Evolutionary conservation across 2,329 filamentous ascomycete species (phyloP).

Genomic region (Phoma sp.): DNA sequence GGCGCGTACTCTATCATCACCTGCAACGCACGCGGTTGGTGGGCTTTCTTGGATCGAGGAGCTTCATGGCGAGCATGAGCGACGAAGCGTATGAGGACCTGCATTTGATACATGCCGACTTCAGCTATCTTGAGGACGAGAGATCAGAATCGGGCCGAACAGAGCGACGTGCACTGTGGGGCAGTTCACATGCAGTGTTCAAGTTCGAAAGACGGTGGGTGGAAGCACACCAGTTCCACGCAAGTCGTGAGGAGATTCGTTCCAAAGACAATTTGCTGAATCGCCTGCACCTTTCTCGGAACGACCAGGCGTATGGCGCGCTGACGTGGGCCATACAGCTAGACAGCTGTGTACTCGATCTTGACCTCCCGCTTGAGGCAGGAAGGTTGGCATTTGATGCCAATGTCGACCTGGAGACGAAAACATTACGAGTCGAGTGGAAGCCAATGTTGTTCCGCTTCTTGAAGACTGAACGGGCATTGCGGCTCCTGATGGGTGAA

Average conservation of each 20-base stretch:
- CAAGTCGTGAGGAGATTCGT: background rate
- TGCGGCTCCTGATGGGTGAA: conserved; percentile 31
- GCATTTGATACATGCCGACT: conserved; percentile 25
- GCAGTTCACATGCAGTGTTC: conserved; percentile 28
- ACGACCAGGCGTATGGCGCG: conserved; percentile 23
- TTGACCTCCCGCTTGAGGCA: conserved; percentile 23
- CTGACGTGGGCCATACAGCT: conserved; percentile 36
- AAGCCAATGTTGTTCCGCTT: conserved; percentile 30
- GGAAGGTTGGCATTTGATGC: conserved; percentile 14
- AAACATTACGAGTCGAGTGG: conserved; percentile 27
- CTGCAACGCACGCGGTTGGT: conserved; percentile 30
- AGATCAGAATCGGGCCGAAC: background rate
- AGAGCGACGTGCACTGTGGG: conserved; percentile 23
- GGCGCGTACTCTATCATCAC: conserved; percentile 31
- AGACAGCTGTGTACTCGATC: conserved; percentile 34
- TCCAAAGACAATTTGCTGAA: background rate
- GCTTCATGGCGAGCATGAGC: conserved; percentile 7
- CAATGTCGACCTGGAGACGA: conserved; percentile 5
- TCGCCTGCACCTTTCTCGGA: conserved; percentile 12
- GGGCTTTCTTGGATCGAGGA: conserved; percentile 25
- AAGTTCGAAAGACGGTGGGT: conserved; percentile 19
- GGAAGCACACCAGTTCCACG: background rate
- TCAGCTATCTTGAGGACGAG: background rate
- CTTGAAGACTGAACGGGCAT: conserved; percentile 28
- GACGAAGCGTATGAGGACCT: conserved; percentile 26